Conservation (phyloP, 306 rosid species). For the Cicer judaicum region DNA sequence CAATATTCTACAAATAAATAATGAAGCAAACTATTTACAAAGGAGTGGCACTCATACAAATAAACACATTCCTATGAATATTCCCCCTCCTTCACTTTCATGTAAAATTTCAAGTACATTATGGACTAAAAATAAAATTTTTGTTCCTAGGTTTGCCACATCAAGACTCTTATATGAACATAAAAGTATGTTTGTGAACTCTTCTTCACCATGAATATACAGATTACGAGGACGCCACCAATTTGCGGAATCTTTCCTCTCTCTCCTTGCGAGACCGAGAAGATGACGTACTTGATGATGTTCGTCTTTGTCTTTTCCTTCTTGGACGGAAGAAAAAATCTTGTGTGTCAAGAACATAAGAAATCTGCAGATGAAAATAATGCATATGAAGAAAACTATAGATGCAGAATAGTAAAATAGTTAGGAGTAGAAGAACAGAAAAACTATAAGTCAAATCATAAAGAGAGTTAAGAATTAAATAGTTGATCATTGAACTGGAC, state of each 20-base stretch:
- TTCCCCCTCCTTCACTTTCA: constrained; percentile 47
- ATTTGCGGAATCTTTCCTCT: constrained; percentile 72
- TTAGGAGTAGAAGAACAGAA: neutral
- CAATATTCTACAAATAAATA: constrained; percentile 58
- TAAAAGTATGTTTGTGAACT: constrained; percentile 36
- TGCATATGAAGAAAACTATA: constrained; percentile 28
- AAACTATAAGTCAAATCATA: neutral
- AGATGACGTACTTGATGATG: constrained; percentile 37
- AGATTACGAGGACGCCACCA: constrained; percentile 48
- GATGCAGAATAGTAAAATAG: neutral
- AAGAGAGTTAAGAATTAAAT: too few species aligned
- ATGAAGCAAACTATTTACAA: constrained; percentile 68
- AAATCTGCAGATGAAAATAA: constrained; percentile 67
- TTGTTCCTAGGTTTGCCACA: constrained; percentile 43
- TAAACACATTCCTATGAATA: constrained; percentile 41
- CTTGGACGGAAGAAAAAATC: constrained; percentile 81
- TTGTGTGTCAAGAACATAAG: constrained; percentile 89
- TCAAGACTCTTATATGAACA: constrained; percentile 43
- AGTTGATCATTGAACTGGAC: too few species aligned
- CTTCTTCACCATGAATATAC: constrained; percentile 26
- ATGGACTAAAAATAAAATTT: constrained; percentile 32
- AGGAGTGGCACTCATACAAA: constrained; percentile 50
- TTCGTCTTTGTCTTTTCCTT: constrained; percentile 50
- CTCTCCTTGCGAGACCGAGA: constrained; percentile 50
- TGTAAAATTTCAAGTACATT: constrained; percentile 41